These are phyloP conservation scores for Berberis vulgaris DNA, from an alignment of 164 flowering plant genomes.

Conservation along the genomic window DNA sequence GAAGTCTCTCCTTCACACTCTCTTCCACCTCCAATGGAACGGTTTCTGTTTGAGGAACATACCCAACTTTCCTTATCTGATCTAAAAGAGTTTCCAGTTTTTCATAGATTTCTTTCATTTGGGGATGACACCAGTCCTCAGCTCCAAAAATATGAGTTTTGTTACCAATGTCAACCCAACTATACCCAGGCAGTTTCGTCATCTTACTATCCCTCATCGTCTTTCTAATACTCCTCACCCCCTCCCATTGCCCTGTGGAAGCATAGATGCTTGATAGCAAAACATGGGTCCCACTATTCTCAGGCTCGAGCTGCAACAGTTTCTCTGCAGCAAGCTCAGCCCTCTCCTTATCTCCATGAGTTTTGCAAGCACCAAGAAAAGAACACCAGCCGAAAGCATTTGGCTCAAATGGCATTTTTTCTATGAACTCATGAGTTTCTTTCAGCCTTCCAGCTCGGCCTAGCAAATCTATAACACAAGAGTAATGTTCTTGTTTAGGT, in stretches of 20 bases:
- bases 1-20: slow-evolving; percentile 32
- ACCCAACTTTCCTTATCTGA: slow-evolving; percentile 37
- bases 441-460: too few relatives aligned
- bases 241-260: slow-evolving; percentile 9
- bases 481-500: too few relatives aligned
- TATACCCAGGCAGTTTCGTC: slow-evolving; percentile 51
- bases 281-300: too few relatives aligned
- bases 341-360: too few relatives aligned
- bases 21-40: slow-evolving; percentile 32
- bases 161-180: slow-evolving; percentile 48
- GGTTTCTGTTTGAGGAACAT: slow-evolving; percentile 26
- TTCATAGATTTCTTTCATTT: slow-evolving; percentile 30
- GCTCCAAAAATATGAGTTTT: slow-evolving; percentile 44
- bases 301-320: too few relatives aligned
- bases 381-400: too few relatives aligned
- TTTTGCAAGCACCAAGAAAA: too few relatives aligned
- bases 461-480: too few relatives aligned
- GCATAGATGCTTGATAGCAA: too few relatives aligned
- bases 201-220: slow-evolving; percentile 34
- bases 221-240: slow-evolving; percentile 36
- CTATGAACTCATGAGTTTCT: too few relatives aligned
- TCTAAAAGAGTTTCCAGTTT: slow-evolving; percentile 34
- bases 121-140: slow-evolving; percentile 49
- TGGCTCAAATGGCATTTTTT: too few relatives aligned
- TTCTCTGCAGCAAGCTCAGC: too few relatives aligned